Percentiles rank a stretch among this genome's conserved stretches.
phyloP scores from a whole-genome alignment of 768 basidiomycete genomes.

The Solioccasus polychromus region DNA sequence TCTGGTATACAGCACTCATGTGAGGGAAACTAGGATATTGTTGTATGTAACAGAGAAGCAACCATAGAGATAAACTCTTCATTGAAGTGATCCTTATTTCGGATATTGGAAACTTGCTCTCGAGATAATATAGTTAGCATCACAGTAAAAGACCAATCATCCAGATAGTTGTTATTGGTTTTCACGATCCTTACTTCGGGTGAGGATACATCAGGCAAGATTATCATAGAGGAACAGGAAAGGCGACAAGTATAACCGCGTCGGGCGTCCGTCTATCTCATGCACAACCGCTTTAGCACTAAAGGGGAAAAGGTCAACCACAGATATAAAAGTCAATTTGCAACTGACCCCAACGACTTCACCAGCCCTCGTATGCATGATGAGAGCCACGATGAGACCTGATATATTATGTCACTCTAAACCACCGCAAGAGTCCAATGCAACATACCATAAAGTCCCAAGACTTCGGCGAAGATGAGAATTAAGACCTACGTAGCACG shows the following conservation, averaged over 20 bases:
- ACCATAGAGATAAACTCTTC: too few species aligned
- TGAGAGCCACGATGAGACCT: conserved; percentile 91
- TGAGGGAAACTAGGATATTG: too few species aligned
- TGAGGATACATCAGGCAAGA: conserved; percentile 7
- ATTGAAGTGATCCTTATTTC: too few species aligned
- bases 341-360: conserved; percentile 19
- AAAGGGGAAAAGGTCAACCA: background rate
- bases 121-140: too few species aligned
- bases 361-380: conserved; percentile 81
- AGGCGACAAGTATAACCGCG: conserved; percentile 11
- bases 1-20: too few species aligned
- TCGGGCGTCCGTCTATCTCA: conserved; percentile 7
- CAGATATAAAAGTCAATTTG: too few species aligned
- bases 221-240: conserved; percentile 5
- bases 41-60: too few species aligned
- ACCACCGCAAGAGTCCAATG: background rate
- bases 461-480: conserved; percentile 94
- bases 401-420: background rate
- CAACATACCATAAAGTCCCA: conserved; percentile 80
- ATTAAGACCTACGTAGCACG: conserved; percentile 71
- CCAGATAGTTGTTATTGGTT: too few species aligned
- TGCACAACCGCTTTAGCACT: conserved; percentile 25
- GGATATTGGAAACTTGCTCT: too few species aligned
- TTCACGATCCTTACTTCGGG: too few species aligned
- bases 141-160: too few species aligned